A percentile compares a stretch with the other conserved stretches of the same genome.
These are phyloP conservation scores for Salicornia ramosissima DNA, from an alignment of 148 eudicot genomes.

Conservation along the genomic window DNA sequence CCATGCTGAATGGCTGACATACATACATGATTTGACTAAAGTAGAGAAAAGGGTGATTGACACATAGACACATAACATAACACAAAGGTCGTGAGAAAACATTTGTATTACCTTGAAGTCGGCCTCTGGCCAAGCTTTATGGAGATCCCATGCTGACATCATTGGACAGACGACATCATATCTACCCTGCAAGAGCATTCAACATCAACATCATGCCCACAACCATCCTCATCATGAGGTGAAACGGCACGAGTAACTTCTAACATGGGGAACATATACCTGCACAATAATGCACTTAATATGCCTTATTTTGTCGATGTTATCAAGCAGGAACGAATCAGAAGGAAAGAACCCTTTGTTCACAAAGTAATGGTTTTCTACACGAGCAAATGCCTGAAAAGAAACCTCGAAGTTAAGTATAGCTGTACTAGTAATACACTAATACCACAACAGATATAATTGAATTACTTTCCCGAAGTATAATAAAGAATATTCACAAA, in stretches of 20 bases:
- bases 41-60: too few species aligned
- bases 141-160: constrained; percentile 99
- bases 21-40: neutral
- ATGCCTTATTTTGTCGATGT: constrained; percentile 86
- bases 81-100: neutral
- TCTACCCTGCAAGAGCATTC: constrained; percentile 64
- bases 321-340: constrained; percentile 79
- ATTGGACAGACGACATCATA: constrained; percentile 91
- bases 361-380: constrained; percentile 89
- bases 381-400: constrained; percentile 88
- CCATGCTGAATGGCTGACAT: too few species aligned
- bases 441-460: neutral
- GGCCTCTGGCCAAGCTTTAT: constrained; percentile 98
- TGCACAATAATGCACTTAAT: constrained; percentile 80
- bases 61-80: neutral
- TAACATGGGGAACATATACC: constrained; percentile 32
- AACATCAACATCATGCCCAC: constrained; percentile 1
- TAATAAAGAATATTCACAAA: neutral
- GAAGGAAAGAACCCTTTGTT: constrained; percentile 85
- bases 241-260: neutral
- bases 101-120: constrained; percentile 53
- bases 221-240: neutral
- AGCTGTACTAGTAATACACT: neutral
- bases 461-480: neutral
- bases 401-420: neutral